These are phyloP conservation scores for Arctium lappa DNA, from an alignment of 129 eudicot genomes.

Conservation along the genomic window DNA sequence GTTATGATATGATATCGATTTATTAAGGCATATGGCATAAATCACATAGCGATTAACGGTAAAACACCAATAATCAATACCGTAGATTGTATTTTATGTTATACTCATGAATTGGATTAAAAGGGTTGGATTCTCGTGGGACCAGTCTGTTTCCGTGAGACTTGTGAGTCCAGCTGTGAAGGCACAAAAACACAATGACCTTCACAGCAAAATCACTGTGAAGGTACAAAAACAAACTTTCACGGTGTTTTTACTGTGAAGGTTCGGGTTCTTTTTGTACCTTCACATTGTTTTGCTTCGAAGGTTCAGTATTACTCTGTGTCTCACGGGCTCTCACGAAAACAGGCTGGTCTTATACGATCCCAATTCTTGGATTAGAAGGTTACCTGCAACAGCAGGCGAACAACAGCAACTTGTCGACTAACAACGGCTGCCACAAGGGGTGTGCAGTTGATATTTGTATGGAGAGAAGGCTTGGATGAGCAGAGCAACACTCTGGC, in stretches of 20 bases:
- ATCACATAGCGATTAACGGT: neutral
- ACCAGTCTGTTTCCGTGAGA: too few relatives aligned
- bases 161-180: neutral
- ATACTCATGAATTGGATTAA: neutral
- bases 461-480: conserved; percentile 80
- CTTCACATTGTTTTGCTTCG: neutral
- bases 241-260: neutral
- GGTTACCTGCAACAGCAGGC: conserved; percentile 67
- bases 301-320: neutral
- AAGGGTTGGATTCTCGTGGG: neutral
- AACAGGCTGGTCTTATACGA: neutral
- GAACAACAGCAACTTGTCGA: conserved; percentile 75
- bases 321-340: neutral
- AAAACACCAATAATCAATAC: neutral
- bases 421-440: conserved; percentile 93
- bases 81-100: conserved; percentile 1
- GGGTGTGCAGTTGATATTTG: conserved; percentile 69
- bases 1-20: conserved; percentile 9
- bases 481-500: conserved; percentile 82
- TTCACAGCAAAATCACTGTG: neutral
- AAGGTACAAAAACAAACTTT: neutral
- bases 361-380: neutral
- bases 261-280: neutral
- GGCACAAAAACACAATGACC: neutral
- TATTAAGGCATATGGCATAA: neutral